phyloP scores from a whole-genome alignment of 2,329 filamentous ascomycete genomes.

The Ploettnerulaceae sp. region DNA sequence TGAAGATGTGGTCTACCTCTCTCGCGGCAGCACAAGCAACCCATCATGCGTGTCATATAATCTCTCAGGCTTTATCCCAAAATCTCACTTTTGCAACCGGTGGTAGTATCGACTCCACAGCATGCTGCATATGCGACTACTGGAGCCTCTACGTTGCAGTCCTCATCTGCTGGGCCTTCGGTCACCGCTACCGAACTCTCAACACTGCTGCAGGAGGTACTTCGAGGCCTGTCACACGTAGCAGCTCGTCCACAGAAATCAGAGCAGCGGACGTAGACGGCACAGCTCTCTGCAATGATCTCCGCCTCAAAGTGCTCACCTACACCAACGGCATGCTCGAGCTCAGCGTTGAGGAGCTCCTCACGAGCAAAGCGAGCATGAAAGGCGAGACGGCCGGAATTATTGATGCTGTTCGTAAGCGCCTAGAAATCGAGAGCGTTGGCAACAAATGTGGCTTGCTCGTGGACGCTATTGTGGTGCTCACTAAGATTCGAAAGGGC shows the following conservation, averaged over 20 bases:
- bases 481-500: conserved; percentile 46
- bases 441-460: conserved; percentile 47
- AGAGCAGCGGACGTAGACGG: conserved; percentile 8
- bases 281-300: conserved; percentile 11
- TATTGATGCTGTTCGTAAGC: conserved; percentile 44
- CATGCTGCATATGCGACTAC: conserved; percentile 42
- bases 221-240: conserved; percentile 17
- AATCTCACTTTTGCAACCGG: conserved; percentile 13
- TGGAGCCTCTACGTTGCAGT: conserved; percentile 54
- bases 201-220: neutral
- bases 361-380: conserved; percentile 34
- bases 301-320: conserved; percentile 25
- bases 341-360: conserved; percentile 38
- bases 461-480: conserved; percentile 48
- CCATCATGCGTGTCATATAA: conserved; percentile 47
- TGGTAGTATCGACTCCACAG: conserved; percentile 8
- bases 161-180: conserved; percentile 56
- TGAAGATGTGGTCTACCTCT: conserved; percentile 44
- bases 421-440: conserved; percentile 46
- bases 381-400: conserved; percentile 42
- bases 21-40: conserved; percentile 43
- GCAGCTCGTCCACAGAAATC: conserved; percentile 14
- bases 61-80: conserved; percentile 42
- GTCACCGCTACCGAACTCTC: conserved; percentile 33
- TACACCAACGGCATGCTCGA: conserved; percentile 39